These are phyloP conservation scores for Phanerochaete sordida DNA, from an alignment of 768 basidiomycete genomes.

Conservation along the genomic window DNA sequence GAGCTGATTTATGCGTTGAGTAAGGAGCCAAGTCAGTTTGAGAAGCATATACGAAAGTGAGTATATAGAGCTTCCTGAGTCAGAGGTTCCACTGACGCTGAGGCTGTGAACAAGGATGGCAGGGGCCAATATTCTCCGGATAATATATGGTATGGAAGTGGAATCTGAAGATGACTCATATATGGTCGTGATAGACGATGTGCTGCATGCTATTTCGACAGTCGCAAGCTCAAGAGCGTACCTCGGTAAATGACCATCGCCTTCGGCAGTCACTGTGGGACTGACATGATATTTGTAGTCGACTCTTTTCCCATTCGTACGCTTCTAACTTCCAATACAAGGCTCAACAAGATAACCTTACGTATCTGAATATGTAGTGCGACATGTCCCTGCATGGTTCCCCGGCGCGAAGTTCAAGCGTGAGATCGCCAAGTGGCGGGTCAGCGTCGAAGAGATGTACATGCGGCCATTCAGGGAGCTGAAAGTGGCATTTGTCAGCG, in stretches of 20 bases:
- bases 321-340: not conserved
- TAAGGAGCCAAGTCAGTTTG: too few relatives aligned
- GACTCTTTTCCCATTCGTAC: slow-evolving; percentile 8
- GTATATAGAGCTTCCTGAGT: too few relatives aligned
- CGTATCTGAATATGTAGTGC: not conserved
- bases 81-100: too few relatives aligned
- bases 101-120: not conserved
- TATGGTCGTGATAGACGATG: not conserved
- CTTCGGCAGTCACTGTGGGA: too few relatives aligned
- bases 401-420: slow-evolving; percentile 18
- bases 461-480: slow-evolving; percentile 10
- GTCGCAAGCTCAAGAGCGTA: not conserved
- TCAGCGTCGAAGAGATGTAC: slow-evolving; percentile 2
- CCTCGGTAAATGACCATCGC: too few relatives aligned
- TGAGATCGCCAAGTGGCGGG: slow-evolving; percentile 8
- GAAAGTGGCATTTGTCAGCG: slow-evolving; percentile 1
- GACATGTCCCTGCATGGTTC: slow-evolving; percentile 19
- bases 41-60: too few relatives aligned
- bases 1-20: too few relatives aligned
- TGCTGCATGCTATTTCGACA: not conserved
- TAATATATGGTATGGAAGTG: not conserved
- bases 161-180: not conserved
- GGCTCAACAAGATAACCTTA: not conserved
- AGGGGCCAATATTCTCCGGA: not conserved
- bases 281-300: not conserved